Evolutionary conservation across 2,329 filamentous ascomycete species (phyloP).

Genomic region (Neospermospora avenae): DNA sequence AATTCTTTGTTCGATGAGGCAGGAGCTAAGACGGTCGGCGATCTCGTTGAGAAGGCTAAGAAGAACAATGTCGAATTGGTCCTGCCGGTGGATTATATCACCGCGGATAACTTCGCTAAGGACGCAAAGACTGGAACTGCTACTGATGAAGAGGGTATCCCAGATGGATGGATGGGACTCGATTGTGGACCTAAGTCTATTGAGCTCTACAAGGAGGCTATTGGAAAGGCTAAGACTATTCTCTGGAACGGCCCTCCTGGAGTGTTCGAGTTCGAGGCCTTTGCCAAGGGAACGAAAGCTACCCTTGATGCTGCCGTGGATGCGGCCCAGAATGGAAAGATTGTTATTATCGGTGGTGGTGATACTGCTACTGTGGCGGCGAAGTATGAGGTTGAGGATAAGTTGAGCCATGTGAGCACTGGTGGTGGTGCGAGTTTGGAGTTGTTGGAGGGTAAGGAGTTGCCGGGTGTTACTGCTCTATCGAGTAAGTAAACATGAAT

Average conservation of each 20-base stretch:
- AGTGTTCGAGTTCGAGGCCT: constrained; percentile 96
- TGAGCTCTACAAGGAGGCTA: constrained; percentile 83
- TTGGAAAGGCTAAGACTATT: constrained; percentile 87
- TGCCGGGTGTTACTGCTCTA: constrained; percentile 89
- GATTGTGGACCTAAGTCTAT: constrained; percentile 90
- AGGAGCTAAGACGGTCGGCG: constrained; percentile 84
- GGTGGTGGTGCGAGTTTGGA: constrained; percentile 94
- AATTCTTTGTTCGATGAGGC: constrained; percentile 90
- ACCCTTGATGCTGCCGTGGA: constrained; percentile 86
- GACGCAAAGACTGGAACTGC: constrained; percentile 79
- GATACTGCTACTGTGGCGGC: constrained; percentile 97
- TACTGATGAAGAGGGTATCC: constrained; percentile 84
- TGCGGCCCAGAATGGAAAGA: constrained; percentile 79
- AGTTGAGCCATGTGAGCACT: constrained; percentile 97
- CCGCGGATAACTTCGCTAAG: constrained; percentile 88
- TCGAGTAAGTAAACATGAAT: constrained; percentile 63
- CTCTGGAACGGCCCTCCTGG: constrained; percentile 98
- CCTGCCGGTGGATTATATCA: constrained; percentile 92
- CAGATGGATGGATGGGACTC: constrained; percentile 96
- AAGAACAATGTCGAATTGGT: constrained; percentile 94
- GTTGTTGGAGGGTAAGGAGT: constrained; percentile 95
- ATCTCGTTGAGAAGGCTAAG: constrained; percentile 93
- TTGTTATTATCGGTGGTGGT: constrained; percentile 97
- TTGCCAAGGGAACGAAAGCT: constrained; percentile 86
- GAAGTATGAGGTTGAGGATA: constrained; percentile 94